phyloP scores from a whole-genome alignment of 2,329 filamentous ascomycete species.

The Anthostomella pinea region DNA sequence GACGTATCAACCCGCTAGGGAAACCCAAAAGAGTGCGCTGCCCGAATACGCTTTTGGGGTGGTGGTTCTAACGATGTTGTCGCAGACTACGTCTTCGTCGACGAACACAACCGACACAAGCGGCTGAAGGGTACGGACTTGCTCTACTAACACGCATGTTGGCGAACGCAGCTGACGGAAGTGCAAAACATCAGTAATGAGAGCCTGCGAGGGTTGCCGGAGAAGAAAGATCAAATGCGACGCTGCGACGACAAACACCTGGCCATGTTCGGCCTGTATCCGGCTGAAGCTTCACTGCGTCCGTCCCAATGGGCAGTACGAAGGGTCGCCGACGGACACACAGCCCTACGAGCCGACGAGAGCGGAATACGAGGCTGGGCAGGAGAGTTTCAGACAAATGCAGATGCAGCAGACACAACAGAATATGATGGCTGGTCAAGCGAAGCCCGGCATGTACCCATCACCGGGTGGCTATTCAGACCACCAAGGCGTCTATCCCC shows the following conservation, averaged over 20 bases:
- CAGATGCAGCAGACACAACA: slow-evolving; percentile 46
- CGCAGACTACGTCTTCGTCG: slow-evolving; percentile 96
- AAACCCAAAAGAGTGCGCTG: slow-evolving; percentile 79
- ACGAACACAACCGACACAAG: slow-evolving; percentile 98
- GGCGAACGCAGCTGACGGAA: slow-evolving; percentile 16
- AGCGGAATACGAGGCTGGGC: slow-evolving; percentile 40
- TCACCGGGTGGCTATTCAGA: slow-evolving; percentile 48
- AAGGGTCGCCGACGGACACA: slow-evolving; percentile 49
- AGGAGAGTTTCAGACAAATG: slow-evolving; percentile 52
- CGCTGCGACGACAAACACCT: slow-evolving; percentile 92
- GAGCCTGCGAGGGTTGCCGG: slow-evolving; percentile 92
- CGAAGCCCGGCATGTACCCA: slow-evolving; percentile 47
- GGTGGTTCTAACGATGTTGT: slow-evolving; percentile 15
- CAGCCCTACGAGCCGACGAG: slow-evolving; percentile 50
- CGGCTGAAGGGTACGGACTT: slow-evolving; percentile 74
- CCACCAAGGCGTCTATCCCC: slow-evolving; percentile 43
- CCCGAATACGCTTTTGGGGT: slow-evolving; percentile 8
- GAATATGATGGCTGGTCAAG: slow-evolving; percentile 40
- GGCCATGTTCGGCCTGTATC: slow-evolving; percentile 93
- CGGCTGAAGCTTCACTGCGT: slow-evolving; percentile 91
- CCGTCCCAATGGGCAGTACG: slow-evolving; percentile 77
- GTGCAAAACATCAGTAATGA: slow-evolving; percentile 66
- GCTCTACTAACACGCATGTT: slow-evolving; percentile 4
- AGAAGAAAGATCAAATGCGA: slow-evolving; percentile 98
- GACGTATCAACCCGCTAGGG: slow-evolving; percentile 58